Evolutionary conservation across 164 flowering plant species (phyloP).

Genomic region (Vitis amurensis): DNA sequence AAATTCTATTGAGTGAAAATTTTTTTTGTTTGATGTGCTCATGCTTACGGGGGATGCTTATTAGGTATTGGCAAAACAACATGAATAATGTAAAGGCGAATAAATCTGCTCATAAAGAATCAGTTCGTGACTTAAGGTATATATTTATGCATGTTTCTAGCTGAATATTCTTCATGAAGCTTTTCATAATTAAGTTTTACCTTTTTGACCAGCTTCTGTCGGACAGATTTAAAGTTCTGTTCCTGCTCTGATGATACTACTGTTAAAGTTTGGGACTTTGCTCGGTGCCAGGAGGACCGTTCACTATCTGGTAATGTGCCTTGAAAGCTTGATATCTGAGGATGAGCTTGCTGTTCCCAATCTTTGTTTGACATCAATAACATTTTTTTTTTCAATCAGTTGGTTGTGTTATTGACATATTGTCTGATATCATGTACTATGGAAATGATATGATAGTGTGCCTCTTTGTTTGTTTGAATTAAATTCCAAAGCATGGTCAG

Average conservation of each 20-base stretch:
- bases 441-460: too few species aligned
- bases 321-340: slow-evolving; percentile 7
- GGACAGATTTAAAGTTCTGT: slow-evolving; percentile 96
- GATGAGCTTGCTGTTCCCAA: background rate
- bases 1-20: background rate
- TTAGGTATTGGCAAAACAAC: slow-evolving; percentile 98
- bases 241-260: slow-evolving; percentile 99
- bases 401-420: too few species aligned
- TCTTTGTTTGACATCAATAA: too few species aligned
- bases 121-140: slow-evolving; percentile 94
- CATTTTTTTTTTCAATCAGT: too few species aligned
- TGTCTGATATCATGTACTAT: too few species aligned
- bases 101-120: slow-evolving; percentile 96
- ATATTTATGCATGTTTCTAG: background rate
- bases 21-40: slow-evolving; percentile 1
- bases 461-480: too few species aligned
- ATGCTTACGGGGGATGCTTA: slow-evolving; percentile 1
- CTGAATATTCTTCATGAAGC: background rate
- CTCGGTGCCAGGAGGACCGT: slow-evolving; percentile 94
- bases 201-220: slow-evolving; percentile 73
- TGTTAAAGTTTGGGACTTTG: slow-evolving; percentile 99
- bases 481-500: too few species aligned
- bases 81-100: slow-evolving; percentile 99
- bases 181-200: background rate
- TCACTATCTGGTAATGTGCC: slow-evolving; percentile 90